Percentiles rank a stretch among this genome's conserved stretches.
These are phyloP conservation scores for Agaricus blazei DNA, from an alignment of 768 basidiomycete genomes.

Conservation along the genomic window DNA sequence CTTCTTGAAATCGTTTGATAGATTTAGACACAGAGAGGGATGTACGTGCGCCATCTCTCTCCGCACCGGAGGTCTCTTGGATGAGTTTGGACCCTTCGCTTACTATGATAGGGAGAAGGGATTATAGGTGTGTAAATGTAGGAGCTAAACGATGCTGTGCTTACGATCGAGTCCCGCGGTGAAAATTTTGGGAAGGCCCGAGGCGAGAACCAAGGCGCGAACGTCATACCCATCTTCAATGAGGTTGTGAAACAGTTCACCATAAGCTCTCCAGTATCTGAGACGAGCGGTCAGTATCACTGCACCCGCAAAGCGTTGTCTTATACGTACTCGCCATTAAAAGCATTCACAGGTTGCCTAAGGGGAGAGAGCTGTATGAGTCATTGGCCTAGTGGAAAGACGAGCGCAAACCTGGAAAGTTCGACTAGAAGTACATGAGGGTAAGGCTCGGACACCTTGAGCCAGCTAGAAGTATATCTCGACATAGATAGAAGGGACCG, in stretches of 20 bases:
- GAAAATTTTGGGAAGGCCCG: constrained; percentile 65
- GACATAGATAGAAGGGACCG: constrained; percentile 15
- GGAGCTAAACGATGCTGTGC: constrained; percentile 12
- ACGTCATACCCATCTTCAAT: constrained; percentile 45
- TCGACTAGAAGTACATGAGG: constrained; percentile 43
- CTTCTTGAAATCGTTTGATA: constrained; percentile 59
- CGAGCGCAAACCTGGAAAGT: constrained; percentile 31
- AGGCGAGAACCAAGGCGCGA: constrained; percentile 70
- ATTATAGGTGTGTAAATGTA: neutral
- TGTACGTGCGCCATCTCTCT: constrained; percentile 45
- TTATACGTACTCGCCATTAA: constrained; percentile 39
- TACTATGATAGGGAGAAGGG: constrained; percentile 18
- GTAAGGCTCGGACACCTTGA: constrained; percentile 42
- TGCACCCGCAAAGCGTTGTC: neutral
- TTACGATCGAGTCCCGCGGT: constrained; percentile 81
- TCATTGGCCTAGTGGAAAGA: neutral
- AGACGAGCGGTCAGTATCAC: neutral
- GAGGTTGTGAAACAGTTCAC: constrained; percentile 54
- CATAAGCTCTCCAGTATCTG: constrained; percentile 75
- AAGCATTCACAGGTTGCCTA: constrained; percentile 67
- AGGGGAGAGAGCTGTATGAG: neutral
- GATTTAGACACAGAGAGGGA: constrained; percentile 44
- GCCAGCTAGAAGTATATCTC: constrained; percentile 35
- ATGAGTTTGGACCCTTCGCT: constrained; percentile 23
- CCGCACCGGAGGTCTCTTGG: constrained; percentile 15